A percentile compares a stretch with the other conserved stretches of the same genome.
phyloP scores from a whole-genome alignment of 2,329 filamentous ascomycete genomes.

The Beauveria pseudobassiana region DNA sequence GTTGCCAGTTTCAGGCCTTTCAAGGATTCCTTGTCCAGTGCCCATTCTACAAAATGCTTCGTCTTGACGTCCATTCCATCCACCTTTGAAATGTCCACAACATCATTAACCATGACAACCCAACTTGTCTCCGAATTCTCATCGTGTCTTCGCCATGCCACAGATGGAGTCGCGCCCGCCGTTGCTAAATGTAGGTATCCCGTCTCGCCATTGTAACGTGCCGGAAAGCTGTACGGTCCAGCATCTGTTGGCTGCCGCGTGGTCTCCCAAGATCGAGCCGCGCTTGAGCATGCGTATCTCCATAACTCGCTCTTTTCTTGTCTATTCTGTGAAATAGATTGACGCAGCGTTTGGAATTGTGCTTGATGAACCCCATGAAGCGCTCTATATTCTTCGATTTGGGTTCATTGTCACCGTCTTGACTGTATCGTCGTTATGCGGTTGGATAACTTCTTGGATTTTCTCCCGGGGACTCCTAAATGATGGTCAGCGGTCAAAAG shows the following conservation, averaged over 20 bases:
- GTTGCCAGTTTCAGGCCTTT: background rate
- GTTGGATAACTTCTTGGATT: background rate
- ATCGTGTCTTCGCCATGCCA: background rate
- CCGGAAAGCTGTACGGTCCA: conserved; percentile 69
- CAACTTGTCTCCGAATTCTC: background rate
- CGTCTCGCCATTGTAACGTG: conserved; percentile 60
- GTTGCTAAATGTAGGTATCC: conserved; percentile 31
- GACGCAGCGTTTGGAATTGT: conserved; percentile 34
- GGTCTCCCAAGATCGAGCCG: conserved; percentile 60
- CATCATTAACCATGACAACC: background rate
- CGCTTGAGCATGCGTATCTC: conserved; percentile 53
- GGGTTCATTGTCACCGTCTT: conserved; percentile 37
- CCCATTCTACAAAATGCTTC: background rate
- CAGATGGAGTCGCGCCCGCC: background rate
- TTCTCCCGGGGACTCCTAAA: background rate
- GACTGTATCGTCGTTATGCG: background rate
- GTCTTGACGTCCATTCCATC: background rate
- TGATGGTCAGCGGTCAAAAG: background rate
- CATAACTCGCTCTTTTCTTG: conserved; percentile 46
- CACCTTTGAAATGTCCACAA: background rate
- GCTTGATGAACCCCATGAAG: background rate
- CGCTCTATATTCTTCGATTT: conserved; percentile 26
- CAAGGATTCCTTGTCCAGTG: background rate
- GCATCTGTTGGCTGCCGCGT: conserved; percentile 34
- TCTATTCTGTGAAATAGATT: conserved; percentile 62